Conservation (phyloP, 179 eudicot genomes). For the Beta lomatogona region DNA sequence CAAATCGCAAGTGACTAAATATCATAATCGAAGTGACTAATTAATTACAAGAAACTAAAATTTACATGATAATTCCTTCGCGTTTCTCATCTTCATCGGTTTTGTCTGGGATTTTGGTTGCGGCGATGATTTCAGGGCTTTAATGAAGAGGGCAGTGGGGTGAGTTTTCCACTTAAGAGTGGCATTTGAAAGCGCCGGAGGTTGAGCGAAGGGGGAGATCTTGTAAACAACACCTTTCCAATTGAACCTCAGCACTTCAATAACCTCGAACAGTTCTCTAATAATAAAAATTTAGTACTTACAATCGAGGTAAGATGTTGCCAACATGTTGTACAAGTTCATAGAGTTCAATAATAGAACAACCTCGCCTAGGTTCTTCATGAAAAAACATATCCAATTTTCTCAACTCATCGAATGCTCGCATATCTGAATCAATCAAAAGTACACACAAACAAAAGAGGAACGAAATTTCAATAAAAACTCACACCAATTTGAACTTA, state of each 20-base stretch:
- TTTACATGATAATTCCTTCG: too few species aligned
- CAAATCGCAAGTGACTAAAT: too few species aligned
- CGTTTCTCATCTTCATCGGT: too few species aligned
- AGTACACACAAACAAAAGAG: background rate
- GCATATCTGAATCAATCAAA: conserved; percentile 66
- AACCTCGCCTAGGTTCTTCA: conserved; percentile 80
- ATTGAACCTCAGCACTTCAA: background rate
- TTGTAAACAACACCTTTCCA: background rate
- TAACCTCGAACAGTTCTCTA: background rate
- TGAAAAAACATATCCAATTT: conserved; percentile 81
- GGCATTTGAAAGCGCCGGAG: too few species aligned
- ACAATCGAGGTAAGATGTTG: conserved; percentile 94
- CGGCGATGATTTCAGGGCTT: too few species aligned
- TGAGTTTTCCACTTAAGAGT: too few species aligned
- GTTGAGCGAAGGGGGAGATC: too few species aligned
- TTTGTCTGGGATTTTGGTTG: too few species aligned
- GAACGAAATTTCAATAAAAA: background rate
- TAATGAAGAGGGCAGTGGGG: too few species aligned
- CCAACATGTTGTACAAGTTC: conserved; percentile 99
- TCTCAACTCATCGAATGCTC: conserved; percentile 98
- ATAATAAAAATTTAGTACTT: conserved; percentile 32
- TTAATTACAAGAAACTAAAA: too few species aligned
- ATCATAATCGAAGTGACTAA: too few species aligned
- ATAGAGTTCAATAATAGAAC: conserved; percentile 81
- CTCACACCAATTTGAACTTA: conserved; percentile 11